Evolutionary conservation across 129 eudicot species (phyloP), one percentile per base, ranked within the genome.

Genomic region (Escallonia herrerae): DNA sequence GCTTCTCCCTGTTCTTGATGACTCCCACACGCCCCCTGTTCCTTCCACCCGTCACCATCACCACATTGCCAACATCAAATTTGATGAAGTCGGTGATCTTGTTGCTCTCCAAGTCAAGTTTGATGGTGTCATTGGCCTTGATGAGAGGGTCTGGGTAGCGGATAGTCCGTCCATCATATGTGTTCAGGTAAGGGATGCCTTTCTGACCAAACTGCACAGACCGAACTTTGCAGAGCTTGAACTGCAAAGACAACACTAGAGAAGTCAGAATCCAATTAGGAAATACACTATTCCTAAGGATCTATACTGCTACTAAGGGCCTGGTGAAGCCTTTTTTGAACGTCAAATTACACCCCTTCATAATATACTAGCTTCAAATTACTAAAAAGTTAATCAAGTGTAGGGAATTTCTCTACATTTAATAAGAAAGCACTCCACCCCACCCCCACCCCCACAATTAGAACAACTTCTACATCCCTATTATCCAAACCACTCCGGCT

Each of bases 31-130:
- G 70, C 45, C 70, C 70, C 10, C 59, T 65, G 44, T 65, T 65
- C 33, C 70, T 50, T 65, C 70, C 70, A 22, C 70, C 70, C 40
- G 54, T 67, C 47, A 67, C 72, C 72, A 67, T 67, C 6, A 67
- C 72, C n/a, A 67, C 72, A 67, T 67, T 67, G 9, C 72, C 72
- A 10, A 67, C 72, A 67, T 67, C 72, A 42, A 67, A 67, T 60
- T 67, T 67, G 72, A 67, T 67, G 72, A 53, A 56, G n/a, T 56
- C 63, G 7, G 44, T 37, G 40, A 67, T 55, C 59, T 55, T 55
- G 59, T 55, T 55, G 8, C 8, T 55, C 59, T 55, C 59, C 40
- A 22, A 15, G 40, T 67, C 72, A 1, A 67, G 49, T 53, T 67
- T 67, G 72, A 67, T 67, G 39, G 72, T 54, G 44, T 67, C 63